Evolutionary conservation across 768 basidiomycete genomes (phyloP), one percentile per base, ranked within the genome.

Genomic region (Russula brevipes): DNA sequence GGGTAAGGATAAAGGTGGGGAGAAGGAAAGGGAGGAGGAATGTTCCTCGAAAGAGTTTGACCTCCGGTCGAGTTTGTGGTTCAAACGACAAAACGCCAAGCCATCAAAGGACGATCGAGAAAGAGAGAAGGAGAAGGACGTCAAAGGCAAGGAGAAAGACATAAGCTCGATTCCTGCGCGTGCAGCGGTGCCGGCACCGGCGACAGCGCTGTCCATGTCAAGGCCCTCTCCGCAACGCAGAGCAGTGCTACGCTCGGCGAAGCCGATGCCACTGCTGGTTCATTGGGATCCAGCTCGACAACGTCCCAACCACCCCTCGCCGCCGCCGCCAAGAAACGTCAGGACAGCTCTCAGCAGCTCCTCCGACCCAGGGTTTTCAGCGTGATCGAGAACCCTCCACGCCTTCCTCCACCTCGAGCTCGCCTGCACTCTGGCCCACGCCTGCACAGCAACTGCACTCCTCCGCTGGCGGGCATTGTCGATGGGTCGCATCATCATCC

Each of bases 81-180:
- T 83, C 67, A 81, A 80, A 70, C 77, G 82, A 56, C 84, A 80
- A 72, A 83, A 80, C 67, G 70, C 81, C 61, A 66, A 61, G 46
- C 50, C 54, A 17, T 10, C 57, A 45, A 64, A 51, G 31, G 63
- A 64, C 10, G 63, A 60, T 42, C 63, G 63, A 14, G 63, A 66
- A 33, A 61, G 52, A 19, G 60, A 65, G 33, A 66, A 53, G 33
- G 66, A 67, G 31, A 67, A 58, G n/a, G 63, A 67, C 9, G 19
- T 7, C 38, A 67, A 65, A 44, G 41, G 3, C 44, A 64, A 59
- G 41, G 66, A 65, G 5, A 64, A 60, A 49, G 54, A 62, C 9
- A 5, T 3, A 4, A 30, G 41, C 30, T 41, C 42, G 24, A 17
- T 39, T 14, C 36, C 45, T 45, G 46, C 10, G 31, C 51, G 52